Evolutionary conservation across 257 asterid species (phyloP), one percentile per base, ranked within the genome.

Genomic region (Orobanche coerulescens): DNA sequence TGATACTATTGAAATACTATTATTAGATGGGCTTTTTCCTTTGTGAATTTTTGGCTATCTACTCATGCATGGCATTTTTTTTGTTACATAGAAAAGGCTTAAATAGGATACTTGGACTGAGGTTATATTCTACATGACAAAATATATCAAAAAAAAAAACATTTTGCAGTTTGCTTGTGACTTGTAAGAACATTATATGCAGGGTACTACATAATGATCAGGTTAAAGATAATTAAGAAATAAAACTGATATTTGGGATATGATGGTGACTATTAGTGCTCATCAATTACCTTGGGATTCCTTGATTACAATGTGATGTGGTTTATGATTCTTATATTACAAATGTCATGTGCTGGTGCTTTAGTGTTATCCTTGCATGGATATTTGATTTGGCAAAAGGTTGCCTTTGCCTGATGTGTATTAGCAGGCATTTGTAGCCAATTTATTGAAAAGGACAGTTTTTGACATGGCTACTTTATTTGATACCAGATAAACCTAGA

Each of bases 361-460:
- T 36, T 55, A 59, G 14, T 50, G 39, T 37, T 54, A 44, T 61
- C 46, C 69, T 53, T 30, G 61, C 67, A 43, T 51, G 14, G 39
- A 48, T 66, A 43, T 53, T 42, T 8, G 24, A 51, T 25, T 18
- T 13, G n/a, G 52, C 22, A 22, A 58, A 5, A 54, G 39, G 5
- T 46, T 24, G 48, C 49, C 56, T 37, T 22, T 42, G 42, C 23
- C 36, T 8, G 18, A 42, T 53, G 42, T 13, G 23, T 58, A 48
- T 14, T 59, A 55, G 34, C 12, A 52, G 34, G 25, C n/a, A 31
- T 18, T 31, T n/a, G 25, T 46, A 6, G 40, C 62, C 48, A 33
- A 33, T n/a, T 18, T 33, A 46, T 57, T n/a, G 23, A 18, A 51
- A 64, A 24, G 14, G n/a, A n/a, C n/a, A 40, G 26, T 53, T 14